Base-by-base conservation (phyloP, 2,329 filamentous ascomycete genomes). In the Ophiostoma fasciatum region DNA sequence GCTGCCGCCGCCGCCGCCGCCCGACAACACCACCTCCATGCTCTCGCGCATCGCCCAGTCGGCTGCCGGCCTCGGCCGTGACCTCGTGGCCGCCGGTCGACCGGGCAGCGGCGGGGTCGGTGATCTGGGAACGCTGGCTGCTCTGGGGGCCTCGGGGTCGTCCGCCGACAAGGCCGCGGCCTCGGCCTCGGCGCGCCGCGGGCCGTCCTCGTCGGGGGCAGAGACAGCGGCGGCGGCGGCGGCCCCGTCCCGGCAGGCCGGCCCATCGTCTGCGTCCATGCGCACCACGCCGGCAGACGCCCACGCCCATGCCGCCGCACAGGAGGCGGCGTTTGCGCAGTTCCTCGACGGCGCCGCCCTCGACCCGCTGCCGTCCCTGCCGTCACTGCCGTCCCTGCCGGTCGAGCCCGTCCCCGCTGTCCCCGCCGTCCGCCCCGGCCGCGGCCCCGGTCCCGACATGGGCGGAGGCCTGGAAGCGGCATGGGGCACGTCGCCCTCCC, bases 321-420 rank as follows among this genome's bases (percentile, higher is more conserved):
- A 56, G 28, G 58, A 61, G 40, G 47, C 49, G 4, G 49, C 48
- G 1, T 62, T 62, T 37, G 49, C 56, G 3, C 45, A 44, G 2
- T 63, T 62, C 36, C 42, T 61, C 25, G 51, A 56, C 38, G 44
- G 34, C 19, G 35, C 36, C 6, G 25, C 29, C 28, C 31, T 41
- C 9, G 37, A 40, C 34, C 25, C 30, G n/a, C n/a, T n/a, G n/a
- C 38, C 5, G 8, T 41, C 12, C 14, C 32, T 7, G 35, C 35
- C 19, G 27, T 26, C n/a, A n/a, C n/a, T n/a, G n/a, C n/a, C n/a
- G 18, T 36, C 38, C 17, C 17, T 42, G 14, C 35, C 38, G 3
- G 19, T 31, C 3, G 34, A 39, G 32, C 36, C 38, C 5, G 8
- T 41, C 12, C 14, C 32, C 10, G 35, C 35, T 19, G 27, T 26